Conservation (phyloP, 78 protist genomes). For the Planoprotostelium fungivorum region DNA sequence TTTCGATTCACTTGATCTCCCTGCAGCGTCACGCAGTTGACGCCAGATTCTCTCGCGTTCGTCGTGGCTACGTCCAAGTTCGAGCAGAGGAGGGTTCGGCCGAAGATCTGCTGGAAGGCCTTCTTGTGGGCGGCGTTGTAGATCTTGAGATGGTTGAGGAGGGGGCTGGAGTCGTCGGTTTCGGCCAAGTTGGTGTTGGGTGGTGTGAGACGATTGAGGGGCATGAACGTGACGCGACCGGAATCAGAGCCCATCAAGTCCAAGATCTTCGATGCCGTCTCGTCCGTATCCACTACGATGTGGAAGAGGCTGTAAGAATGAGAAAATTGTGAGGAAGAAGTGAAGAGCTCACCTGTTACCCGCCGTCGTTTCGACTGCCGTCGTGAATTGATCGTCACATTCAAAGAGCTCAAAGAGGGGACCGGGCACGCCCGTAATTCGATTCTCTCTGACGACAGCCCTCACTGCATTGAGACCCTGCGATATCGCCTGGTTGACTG, state of each 20-base stretch:
- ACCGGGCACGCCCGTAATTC: slow-evolving; percentile 80
- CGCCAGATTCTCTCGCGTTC: slow-evolving; percentile 11
- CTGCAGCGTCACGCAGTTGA: slow-evolving; percentile 84
- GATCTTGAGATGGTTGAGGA: slow-evolving; percentile 8
- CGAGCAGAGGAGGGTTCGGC: slow-evolving; percentile 65
- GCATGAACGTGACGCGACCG: slow-evolving; percentile 94
- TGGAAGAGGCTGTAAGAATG: slow-evolving; percentile 76
- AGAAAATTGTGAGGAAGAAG: background rate
- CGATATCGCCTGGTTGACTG: slow-evolving; percentile 8
- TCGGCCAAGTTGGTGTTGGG: background rate
- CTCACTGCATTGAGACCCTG: slow-evolving; percentile 22
- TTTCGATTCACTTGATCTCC: slow-evolving; percentile 85
- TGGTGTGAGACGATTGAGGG: slow-evolving; percentile 67
- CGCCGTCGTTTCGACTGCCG: slow-evolving; percentile 88
- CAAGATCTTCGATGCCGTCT: slow-evolving; percentile 40
- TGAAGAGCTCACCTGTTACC: slow-evolving; percentile 40
- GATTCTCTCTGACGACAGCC: slow-evolving; percentile 5
- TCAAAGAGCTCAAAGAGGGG: slow-evolving; percentile 86
- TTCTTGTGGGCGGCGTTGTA: slow-evolving; percentile 11
- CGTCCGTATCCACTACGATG: slow-evolving; percentile 91
- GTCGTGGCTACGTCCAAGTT: slow-evolving; percentile 61
- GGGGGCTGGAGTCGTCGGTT: slow-evolving; percentile 15
- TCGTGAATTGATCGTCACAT: slow-evolving; percentile 22
- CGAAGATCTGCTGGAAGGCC: slow-evolving; percentile 75
- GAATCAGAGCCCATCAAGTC: slow-evolving; percentile 27